Conservation (phyloP, 148 eudicot genomes). For the Chenopodium suecicum region DNA sequence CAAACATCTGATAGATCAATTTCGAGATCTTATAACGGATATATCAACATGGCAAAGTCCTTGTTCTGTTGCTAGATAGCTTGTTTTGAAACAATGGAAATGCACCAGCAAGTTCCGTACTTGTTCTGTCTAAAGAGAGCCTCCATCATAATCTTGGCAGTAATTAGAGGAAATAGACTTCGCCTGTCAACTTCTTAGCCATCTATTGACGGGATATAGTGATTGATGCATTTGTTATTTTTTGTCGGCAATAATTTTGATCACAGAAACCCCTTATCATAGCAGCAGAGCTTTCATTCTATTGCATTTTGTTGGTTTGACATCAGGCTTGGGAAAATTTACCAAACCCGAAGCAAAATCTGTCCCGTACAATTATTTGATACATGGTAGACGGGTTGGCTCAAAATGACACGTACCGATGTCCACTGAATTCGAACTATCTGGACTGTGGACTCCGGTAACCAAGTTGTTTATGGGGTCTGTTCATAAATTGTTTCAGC, state of each 20-base stretch:
- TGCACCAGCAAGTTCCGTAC: background rate
- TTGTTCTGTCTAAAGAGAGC: background rate
- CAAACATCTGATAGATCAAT: conserved; percentile 73
- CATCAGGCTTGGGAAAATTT: background rate
- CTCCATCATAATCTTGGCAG: background rate
- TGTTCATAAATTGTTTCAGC: background rate
- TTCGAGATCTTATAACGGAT: conserved; percentile 67
- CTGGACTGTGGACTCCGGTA: background rate
- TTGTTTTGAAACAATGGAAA: background rate
- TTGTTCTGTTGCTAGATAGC: conserved; percentile 40
- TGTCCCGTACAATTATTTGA: no score
- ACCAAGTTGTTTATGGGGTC: background rate
- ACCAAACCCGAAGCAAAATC: background rate
- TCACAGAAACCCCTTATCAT: background rate
- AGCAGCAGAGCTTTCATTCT: background rate
- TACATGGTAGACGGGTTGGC: background rate
- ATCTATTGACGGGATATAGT: background rate
- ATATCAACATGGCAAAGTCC: conserved; percentile 92
- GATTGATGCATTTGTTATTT: background rate
- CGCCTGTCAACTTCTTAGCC: no score
- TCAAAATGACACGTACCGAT: background rate
- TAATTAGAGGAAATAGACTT: background rate
- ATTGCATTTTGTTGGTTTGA: background rate
- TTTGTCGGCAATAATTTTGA: background rate
- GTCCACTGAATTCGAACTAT: no score